These are phyloP conservation scores for Pythium phragmiticola DNA, from an alignment of 352 stramenopile genomes.

Conservation along the genomic window DNA sequence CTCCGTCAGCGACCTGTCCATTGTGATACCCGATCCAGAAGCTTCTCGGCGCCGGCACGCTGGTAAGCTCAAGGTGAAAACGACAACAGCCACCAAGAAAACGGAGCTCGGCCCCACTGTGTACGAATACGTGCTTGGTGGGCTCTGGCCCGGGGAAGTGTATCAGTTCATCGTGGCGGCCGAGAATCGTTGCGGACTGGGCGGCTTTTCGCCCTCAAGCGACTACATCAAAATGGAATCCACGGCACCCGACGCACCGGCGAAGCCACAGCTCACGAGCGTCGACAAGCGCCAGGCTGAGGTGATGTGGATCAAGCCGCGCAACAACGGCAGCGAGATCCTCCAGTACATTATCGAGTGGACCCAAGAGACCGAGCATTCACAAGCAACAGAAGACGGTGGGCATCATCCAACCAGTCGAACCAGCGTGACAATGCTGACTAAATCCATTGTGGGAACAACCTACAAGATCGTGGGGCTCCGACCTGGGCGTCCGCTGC, in stretches of 20 bases:
- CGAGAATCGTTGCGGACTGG: slow-evolving; percentile 63
- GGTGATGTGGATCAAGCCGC: slow-evolving; percentile 55
- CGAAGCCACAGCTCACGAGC: slow-evolving; percentile 31
- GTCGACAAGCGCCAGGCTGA: slow-evolving; percentile 43
- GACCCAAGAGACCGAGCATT: slow-evolving; percentile 27
- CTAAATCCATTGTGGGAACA: slow-evolving; percentile 50
- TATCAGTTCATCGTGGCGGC: slow-evolving; percentile 75
- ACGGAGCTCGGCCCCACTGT: not conserved
- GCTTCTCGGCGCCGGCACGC: not conserved
- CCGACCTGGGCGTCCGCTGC: slow-evolving; percentile 36
- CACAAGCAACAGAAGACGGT: not conserved
- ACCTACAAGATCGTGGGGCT: slow-evolving; percentile 42
- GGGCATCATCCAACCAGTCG: not conserved
- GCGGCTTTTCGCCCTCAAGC: slow-evolving; percentile 57
- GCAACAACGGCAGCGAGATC: slow-evolving; percentile 66
- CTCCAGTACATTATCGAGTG: slow-evolving; percentile 68
- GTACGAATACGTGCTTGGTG: slow-evolving; percentile 37
- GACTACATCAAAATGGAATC: slow-evolving; percentile 77
- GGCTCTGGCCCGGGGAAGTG: slow-evolving; percentile 63
- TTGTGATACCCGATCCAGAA: slow-evolving; percentile 3
- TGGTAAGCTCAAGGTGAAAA: slow-evolving; percentile 1
- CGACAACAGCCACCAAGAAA: not conserved
- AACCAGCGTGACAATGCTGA: slow-evolving; percentile 35
- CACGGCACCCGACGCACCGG: slow-evolving; percentile 50
- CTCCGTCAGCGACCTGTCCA: slow-evolving; percentile 28